Conservation (phyloP, 2,329 filamentous ascomycete species). For the Coleophoma cylindrospora region DNA sequence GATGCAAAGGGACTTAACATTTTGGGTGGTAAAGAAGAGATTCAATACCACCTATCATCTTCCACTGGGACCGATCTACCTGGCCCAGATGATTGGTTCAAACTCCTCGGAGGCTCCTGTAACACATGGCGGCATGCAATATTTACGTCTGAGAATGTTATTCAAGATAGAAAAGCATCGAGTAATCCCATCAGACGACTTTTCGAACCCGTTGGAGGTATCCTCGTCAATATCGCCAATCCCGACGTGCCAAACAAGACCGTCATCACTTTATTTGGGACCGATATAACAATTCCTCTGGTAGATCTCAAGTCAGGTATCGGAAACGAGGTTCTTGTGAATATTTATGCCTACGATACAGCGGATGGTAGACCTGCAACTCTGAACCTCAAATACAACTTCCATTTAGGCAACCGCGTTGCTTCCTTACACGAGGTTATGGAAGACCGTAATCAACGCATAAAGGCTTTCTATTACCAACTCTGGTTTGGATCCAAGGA, state of each 20-base stretch:
- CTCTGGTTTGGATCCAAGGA: slow-evolving; percentile 88
- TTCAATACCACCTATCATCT: too few species aligned
- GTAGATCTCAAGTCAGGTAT: slow-evolving; percentile 73
- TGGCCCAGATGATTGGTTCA: too few species aligned
- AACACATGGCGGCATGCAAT: slow-evolving; percentile 89
- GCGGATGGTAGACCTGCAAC: slow-evolving; percentile 72
- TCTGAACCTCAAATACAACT: slow-evolving; percentile 78
- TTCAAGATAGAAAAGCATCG: slow-evolving; percentile 92
- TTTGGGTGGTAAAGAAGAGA: too few species aligned
- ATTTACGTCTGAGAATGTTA: slow-evolving; percentile 83
- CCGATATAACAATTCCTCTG: slow-evolving; percentile 75
- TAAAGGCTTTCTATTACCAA: slow-evolving; percentile 97
- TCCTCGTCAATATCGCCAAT: slow-evolving; percentile 79
- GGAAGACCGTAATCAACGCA: slow-evolving; percentile 87
- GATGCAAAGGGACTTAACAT: too few species aligned
- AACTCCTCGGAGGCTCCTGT: too few species aligned
- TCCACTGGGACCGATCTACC: too few species aligned
- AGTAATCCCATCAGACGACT: slow-evolving; percentile 89
- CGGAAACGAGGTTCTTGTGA: slow-evolving; percentile 74
- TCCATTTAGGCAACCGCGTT: slow-evolving; percentile 88
- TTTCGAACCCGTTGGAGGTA: slow-evolving; percentile 75
- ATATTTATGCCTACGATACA: slow-evolving; percentile 84
- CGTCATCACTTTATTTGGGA: slow-evolving; percentile 77
- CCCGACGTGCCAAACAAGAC: slow-evolving; percentile 78
- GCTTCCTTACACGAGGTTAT: slow-evolving; percentile 93